Base-by-base conservation (phyloP, 768 basidiomycete genomes). In the Mrakia hoshinonis region DNA sequence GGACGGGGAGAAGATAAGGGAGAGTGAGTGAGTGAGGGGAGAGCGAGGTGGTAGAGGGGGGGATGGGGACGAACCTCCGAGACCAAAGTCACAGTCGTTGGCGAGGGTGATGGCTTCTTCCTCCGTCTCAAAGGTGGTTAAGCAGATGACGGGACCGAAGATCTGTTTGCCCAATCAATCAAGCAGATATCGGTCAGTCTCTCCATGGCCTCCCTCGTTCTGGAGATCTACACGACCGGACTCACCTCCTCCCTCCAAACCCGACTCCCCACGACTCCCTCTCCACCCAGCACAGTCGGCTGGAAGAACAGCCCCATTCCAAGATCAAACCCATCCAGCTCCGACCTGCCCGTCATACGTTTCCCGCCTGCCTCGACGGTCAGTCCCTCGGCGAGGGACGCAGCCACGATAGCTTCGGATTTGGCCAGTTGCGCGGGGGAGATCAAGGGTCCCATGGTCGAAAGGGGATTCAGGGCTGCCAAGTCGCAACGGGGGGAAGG, bases 131-230 rank as follows among this genome's bases (percentile, higher is more conserved):
- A 86, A 87, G 64, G 78, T 81, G 66, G 83, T 86, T 49, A 88
- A 83, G 3, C 89, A 85, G 1, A 91, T 85, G n/a, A 91, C 89
- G 0, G 91, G 91, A 1, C 91, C 91, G 75, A 92, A 92, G 31
- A 61, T 61, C 58, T 61, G 34, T 5, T 15, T 43, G 7, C 43
- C 6, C 43, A 43, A 43, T 43, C 7, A 43, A 43, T 9, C 31
- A 61, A 38, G 22, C 29, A 36, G 15, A n/a, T n/a, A n/a, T 11
- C 20, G 34, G 34, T 61, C 58, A 61, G 36, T n/a, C n/a, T n/a
- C n/a, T n/a, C n/a, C n/a, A n/a, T n/a, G n/a, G n/a, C n/a, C n/a
- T n/a, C n/a, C n/a, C 36, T 2, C 9, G 4, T 20, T 20, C 9
- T 6, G n/a, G n/a, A n/a, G n/a, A n/a, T n/a, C n/a, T n/a, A n/a